Evolutionary conservation across 148 eudicot species (phyloP).

Genomic region (Nepenthes mirabilis): DNA sequence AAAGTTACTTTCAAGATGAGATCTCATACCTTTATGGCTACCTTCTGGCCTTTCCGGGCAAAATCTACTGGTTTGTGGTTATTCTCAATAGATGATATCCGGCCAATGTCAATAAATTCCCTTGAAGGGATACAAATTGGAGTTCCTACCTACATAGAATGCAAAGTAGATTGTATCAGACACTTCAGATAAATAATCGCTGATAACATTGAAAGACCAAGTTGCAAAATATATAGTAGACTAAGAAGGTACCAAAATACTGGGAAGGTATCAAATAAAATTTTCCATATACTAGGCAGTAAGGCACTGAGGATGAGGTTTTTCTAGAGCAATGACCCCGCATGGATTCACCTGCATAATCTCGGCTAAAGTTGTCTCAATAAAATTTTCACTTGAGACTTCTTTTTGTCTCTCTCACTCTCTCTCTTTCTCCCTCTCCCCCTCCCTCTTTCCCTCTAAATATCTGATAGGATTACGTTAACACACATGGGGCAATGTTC

Average conservation of each 20-base stretch:
- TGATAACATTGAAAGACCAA: background rate
- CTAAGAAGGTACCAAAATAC: background rate
- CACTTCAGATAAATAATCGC: background rate
- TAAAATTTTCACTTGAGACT: too few relatives aligned
- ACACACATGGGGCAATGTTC: too few relatives aligned
- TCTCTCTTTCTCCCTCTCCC: too few relatives aligned
- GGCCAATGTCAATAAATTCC: constrained; percentile 68
- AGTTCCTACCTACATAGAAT: constrained; percentile 59
- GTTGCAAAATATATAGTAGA: background rate
- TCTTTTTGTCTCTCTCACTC: too few relatives aligned
- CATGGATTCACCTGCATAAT: too few relatives aligned
- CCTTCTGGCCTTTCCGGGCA: constrained; percentile 78
- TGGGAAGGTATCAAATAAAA: too few relatives aligned
- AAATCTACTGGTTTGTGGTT: constrained; percentile 59
- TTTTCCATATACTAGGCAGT: too few relatives aligned
- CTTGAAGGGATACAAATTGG: constrained; percentile 71
- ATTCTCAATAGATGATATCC: constrained; percentile 68
- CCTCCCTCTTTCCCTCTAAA: too few relatives aligned
- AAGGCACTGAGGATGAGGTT: too few relatives aligned
- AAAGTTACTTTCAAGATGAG: background rate
- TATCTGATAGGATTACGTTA: too few relatives aligned
- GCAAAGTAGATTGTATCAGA: background rate
- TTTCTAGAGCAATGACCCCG: too few relatives aligned
- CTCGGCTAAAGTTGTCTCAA: too few relatives aligned
- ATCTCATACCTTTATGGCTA: constrained; percentile 69